phyloP scores from a whole-genome alignment of 2,329 filamentous ascomycete species.

The Clonostachys rhizophaga region DNA sequence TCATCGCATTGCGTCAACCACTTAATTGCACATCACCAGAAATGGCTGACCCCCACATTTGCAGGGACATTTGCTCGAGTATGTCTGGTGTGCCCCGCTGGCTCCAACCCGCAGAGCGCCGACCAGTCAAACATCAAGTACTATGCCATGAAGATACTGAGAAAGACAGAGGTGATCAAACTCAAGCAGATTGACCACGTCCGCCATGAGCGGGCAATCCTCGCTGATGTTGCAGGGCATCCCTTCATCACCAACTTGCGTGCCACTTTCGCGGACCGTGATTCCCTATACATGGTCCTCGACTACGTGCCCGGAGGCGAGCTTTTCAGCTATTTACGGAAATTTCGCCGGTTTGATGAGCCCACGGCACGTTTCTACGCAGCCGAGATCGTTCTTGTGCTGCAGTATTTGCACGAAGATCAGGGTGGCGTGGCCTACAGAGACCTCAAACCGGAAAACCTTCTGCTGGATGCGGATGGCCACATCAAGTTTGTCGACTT shows the following conservation, averaged over 20 bases:
- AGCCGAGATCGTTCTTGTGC: constrained; percentile 76
- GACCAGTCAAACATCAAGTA: constrained; percentile 38
- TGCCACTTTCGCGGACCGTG: constrained; percentile 73
- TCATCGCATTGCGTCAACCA: background rate
- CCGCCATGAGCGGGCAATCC: constrained; percentile 74
- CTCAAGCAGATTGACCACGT: constrained; percentile 87
- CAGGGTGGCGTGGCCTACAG: constrained; percentile 76
- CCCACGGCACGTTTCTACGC: constrained; percentile 76
- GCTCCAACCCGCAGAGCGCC: constrained; percentile 25
- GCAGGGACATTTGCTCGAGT: constrained; percentile 77
- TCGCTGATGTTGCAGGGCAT: constrained; percentile 72
- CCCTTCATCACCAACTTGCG: constrained; percentile 79
- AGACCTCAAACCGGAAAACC: constrained; percentile 79
- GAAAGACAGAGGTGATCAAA: constrained; percentile 69
- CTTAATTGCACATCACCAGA: background rate
- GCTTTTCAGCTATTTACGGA: constrained; percentile 77
- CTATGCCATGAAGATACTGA: constrained; percentile 78
- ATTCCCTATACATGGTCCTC: constrained; percentile 78
- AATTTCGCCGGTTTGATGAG: constrained; percentile 75
- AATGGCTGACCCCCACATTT: background rate
- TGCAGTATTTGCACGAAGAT: constrained; percentile 76
- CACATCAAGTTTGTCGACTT: constrained; percentile 84
- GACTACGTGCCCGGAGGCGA: constrained; percentile 82
- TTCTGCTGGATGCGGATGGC: constrained; percentile 70
- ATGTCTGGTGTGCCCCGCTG: constrained; percentile 66